Evolutionary conservation across 768 basidiomycete species (phyloP).

Genomic region (Filobasidium wieringae): DNA sequence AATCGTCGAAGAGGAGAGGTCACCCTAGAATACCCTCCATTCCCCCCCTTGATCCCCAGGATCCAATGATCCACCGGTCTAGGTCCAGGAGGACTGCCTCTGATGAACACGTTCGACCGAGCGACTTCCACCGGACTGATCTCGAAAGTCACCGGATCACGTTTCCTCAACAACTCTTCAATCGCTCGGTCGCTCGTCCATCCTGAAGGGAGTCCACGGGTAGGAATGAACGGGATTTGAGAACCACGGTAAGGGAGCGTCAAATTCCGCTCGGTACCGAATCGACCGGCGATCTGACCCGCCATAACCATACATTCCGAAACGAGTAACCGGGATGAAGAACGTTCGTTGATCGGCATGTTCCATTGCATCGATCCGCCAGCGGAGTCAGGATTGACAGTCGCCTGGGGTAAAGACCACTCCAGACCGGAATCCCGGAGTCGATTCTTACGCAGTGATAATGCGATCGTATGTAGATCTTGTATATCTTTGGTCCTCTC

Average conservation of each 20-base stretch:
- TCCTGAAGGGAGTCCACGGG: neutral
- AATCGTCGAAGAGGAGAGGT: slow-evolving; percentile 84
- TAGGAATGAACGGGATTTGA: slow-evolving; percentile 27
- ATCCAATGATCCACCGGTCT: slow-evolving; percentile 53
- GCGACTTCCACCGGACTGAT: neutral
- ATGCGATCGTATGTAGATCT: neutral
- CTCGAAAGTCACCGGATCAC: slow-evolving; percentile 39
- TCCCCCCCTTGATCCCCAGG: slow-evolving; percentile 52
- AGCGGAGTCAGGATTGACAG: neutral
- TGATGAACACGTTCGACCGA: neutral
- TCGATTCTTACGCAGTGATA: slow-evolving; percentile 6
- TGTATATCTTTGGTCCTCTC: neutral
- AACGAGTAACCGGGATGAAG: slow-evolving; percentile 43
- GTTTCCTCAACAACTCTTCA: slow-evolving; percentile 45
- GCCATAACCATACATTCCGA: slow-evolving; percentile 74
- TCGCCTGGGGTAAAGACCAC: slow-evolving; percentile 1
- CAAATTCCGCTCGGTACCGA: slow-evolving; percentile 51
- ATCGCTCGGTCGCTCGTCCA: slow-evolving; percentile 35
- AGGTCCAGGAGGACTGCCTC: neutral
- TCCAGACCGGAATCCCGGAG: slow-evolving; percentile 8
- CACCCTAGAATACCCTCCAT: slow-evolving; percentile 67
- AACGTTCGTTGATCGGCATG: neutral
- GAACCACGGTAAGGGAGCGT: slow-evolving; percentile 53
- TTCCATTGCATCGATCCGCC: slow-evolving; percentile 1
- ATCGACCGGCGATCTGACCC: slow-evolving; percentile 60